A percentile compares a stretch with the other conserved stretches of the same genome.
Evolutionary conservation across 768 basidiomycete species (phyloP).

Genomic region (Trametes elegans): DNA sequence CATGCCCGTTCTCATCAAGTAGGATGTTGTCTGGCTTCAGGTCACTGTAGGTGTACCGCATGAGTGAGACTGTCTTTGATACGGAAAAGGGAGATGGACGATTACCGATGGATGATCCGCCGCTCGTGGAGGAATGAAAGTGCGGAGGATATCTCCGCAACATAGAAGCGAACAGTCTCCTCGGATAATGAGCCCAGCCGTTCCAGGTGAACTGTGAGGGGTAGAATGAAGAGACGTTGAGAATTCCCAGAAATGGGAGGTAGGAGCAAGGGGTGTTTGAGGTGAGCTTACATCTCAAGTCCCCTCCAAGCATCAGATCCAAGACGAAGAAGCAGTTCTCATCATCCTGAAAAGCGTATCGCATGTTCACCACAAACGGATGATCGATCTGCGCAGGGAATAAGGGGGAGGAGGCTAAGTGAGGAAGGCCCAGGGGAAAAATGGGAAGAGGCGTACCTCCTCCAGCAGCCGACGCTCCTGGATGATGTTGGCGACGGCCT

Average conservation of each 20-base stretch:
- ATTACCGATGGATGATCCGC: conserved; percentile 94
- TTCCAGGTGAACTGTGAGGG: conserved; percentile 89
- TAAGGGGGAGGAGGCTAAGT: conserved; percentile 1
- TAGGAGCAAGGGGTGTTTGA: not conserved
- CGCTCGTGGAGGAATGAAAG: conserved; percentile 90
- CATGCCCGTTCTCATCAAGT: conserved; percentile 92
- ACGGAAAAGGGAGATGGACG: conserved; percentile 25
- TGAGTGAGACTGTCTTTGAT: conserved; percentile 24
- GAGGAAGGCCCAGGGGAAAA: conserved; percentile 5
- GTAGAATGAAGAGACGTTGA: conserved; percentile 15
- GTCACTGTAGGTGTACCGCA: conserved; percentile 60
- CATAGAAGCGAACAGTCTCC: conserved; percentile 80
- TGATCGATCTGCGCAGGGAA: conserved; percentile 73
- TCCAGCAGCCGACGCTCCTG: conserved; percentile 94
- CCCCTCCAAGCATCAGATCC: conserved; percentile 96
- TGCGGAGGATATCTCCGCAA: conserved; percentile 87
- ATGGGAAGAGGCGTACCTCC: conserved; percentile 57
- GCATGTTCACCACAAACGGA: conserved; percentile 90
- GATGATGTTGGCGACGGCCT: conserved; percentile 94
- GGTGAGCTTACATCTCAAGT: conserved; percentile 76
- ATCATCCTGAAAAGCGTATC: conserved; percentile 97
- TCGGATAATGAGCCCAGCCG: conserved; percentile 73
- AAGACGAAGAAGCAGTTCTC: conserved; percentile 99
- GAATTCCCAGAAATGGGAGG: not conserved
- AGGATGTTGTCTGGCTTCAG: conserved; percentile 98